These are phyloP conservation scores for Aspergillus bridgeri DNA, from an alignment of 495 filamentous ascomycete species.

Conservation along the genomic window DNA sequence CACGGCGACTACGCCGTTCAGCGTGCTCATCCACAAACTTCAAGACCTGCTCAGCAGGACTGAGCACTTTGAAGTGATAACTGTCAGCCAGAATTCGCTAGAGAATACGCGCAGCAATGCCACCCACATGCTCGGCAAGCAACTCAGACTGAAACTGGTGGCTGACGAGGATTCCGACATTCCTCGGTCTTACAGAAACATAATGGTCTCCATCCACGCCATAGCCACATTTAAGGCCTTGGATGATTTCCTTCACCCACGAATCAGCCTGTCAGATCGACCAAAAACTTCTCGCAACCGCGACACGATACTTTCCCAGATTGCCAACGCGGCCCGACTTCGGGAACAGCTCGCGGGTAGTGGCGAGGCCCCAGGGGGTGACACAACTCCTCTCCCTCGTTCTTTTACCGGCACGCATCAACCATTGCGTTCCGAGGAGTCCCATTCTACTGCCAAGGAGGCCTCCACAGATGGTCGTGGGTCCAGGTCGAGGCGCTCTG, in stretches of 20 bases:
- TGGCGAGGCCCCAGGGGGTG: conserved; percentile 23
- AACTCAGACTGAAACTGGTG: conserved; percentile 82
- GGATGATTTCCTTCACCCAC: conserved; percentile 91
- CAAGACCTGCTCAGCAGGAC: conserved; percentile 94
- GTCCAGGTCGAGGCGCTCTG: conserved; percentile 49
- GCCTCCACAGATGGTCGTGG: conserved; percentile 22
- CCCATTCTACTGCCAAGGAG: conserved; percentile 29
- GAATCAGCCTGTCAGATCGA: conserved; percentile 80
- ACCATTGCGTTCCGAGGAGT: conserved; percentile 25
- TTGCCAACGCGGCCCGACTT: conserved; percentile 69
- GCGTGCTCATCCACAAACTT: conserved; percentile 86
- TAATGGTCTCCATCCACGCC: conserved; percentile 98
- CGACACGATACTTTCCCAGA: conserved; percentile 68
- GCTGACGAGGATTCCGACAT: conserved; percentile 90
- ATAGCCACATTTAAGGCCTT: conserved; percentile 97
- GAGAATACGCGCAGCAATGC: conserved; percentile 91
- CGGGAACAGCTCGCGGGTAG: conserved; percentile 41
- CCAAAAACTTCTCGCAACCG: conserved; percentile 64
- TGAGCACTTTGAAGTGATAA: conserved; percentile 97
- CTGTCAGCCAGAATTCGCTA: conserved; percentile 87
- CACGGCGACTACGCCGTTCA: conserved; percentile 76
- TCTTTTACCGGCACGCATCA: conserved; percentile 23
- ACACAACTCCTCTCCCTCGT: conserved; percentile 27
- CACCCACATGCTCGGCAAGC: conserved; percentile 93
- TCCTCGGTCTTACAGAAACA: conserved; percentile 77